Conservation (phyloP, 2,329 filamentous ascomycete species). For the Sarocladiaceae sp. region DNA sequence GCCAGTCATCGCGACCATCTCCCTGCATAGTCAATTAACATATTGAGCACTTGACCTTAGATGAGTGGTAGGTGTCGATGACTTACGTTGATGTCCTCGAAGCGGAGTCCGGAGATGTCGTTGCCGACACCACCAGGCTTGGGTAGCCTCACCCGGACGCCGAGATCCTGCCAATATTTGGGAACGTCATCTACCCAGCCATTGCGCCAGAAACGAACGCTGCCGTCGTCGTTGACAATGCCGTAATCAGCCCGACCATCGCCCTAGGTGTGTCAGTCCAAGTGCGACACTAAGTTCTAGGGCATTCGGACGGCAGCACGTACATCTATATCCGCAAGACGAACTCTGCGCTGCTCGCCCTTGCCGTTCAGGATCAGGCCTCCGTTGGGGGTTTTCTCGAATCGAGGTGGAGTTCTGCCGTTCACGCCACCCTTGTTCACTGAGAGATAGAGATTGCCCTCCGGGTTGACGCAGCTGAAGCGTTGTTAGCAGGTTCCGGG, state of each 20-base stretch:
- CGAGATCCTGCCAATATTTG: slow-evolving; percentile 27
- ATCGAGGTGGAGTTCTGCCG: not conserved
- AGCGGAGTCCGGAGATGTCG: slow-evolving; percentile 15
- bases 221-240: slow-evolving; percentile 8
- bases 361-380: not conserved
- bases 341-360: not conserved
- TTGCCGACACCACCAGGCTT: slow-evolving; percentile 13
- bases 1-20: slow-evolving; percentile 8
- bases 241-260: too few species aligned
- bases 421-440: not conserved
- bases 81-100: slow-evolving; percentile 19
- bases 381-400: not conserved
- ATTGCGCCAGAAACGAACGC: slow-evolving; percentile 12
- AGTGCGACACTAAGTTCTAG: not conserved
- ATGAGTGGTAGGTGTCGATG: slow-evolving; percentile 7
- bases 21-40: not conserved
- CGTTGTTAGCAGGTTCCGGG: not conserved
- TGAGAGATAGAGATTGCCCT: not conserved
- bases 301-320: not conserved
- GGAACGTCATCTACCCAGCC: slow-evolving; percentile 13
- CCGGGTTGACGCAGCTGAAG: not conserved
- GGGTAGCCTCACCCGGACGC: slow-evolving; percentile 16
- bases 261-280: too few species aligned
- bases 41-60: not conserved
- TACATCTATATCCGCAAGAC: not conserved